Evolutionary conservation across 768 basidiomycete genomes (phyloP), one percentile per base, ranked within the genome.

Genomic region (Mycena haematopus): DNA sequence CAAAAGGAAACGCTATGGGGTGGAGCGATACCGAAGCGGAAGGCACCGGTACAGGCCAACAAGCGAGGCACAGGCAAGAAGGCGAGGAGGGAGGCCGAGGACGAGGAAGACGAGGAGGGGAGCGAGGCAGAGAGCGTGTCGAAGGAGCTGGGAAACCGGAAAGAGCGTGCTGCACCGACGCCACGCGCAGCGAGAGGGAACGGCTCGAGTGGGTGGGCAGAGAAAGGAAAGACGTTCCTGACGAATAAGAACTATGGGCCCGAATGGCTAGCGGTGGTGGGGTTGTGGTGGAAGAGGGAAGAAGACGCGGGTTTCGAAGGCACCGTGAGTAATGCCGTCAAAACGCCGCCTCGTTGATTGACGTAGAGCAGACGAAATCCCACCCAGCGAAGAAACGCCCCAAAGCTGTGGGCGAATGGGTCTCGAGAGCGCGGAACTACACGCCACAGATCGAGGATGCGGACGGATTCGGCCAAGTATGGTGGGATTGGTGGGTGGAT

Each of bases 1-100:
- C 15, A 50, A 35, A 58, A 50, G 19, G 57, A 58, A 29, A 58
- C 57, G 4, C 31, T 58, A 36, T 58, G 57, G 57, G 57, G 57
- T 2, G 57, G 57, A 3, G 14, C 57, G 3, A 25, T 29, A 8
- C 25, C 53, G 7, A 58, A 58, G 22, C 57, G 57, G 3, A 51
- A 50, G 36, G 36, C 9, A 2, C 36, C 11, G n/a, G 22, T 5
- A 24, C 8, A 19, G 21, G 42, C 31, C 31, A 42, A 42, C 6
- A 2, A 9, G 22, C 36, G 40, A 36, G 49, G 38, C 38, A 8
- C 8, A 31, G 25, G 25, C 27, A 42, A 33, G 15, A 21, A 5
- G 40, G 47, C 45, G 35, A 40, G 22, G 31, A 44, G 38, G 17
- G 46, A 42, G 15, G n/a, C n/a, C 31, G 9, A 15, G 17, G 29